These are phyloP conservation scores for Candida ascalaphidarum DNA, from an alignment of 805 yeast genomes.

Conservation along the genomic window DNA sequence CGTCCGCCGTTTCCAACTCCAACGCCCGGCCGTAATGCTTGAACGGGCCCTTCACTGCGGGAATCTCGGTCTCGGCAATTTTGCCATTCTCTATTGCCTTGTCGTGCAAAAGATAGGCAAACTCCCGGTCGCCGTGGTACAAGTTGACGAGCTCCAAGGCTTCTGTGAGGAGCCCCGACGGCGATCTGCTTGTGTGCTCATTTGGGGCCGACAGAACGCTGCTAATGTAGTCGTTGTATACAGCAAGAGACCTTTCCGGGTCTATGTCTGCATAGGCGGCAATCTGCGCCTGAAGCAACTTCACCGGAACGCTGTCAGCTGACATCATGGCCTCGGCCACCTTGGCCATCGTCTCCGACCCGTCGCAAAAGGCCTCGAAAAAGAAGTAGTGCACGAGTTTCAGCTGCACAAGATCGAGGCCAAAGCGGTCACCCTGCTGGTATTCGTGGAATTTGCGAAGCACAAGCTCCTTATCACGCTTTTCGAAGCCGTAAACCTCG, in stretches of 20 bases:
- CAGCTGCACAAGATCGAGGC: conserved; percentile 32
- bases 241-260: conserved; percentile 27
- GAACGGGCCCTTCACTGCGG: conserved; percentile 32
- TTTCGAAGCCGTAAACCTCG: conserved; percentile 23
- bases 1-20: conserved; percentile 27
- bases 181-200: conserved; percentile 23
- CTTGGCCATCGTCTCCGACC: conserved; percentile 15
- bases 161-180: conserved; percentile 38
- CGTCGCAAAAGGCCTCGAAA: conserved; percentile 27
- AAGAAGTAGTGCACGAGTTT: conserved; percentile 32
- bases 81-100: conserved; percentile 32
- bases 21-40: conserved; percentile 45
- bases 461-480: conserved; percentile 17
- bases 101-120: conserved; percentile 43
- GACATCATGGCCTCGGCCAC: conserved; percentile 32
- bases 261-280: conserved; percentile 32
- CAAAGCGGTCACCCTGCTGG: conserved; percentile 27
- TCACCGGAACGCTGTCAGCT: conserved; percentile 16
- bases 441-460: conserved; percentile 31
- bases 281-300: conserved; percentile 31
- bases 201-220: conserved; percentile 22
- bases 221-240: conserved; percentile 39
- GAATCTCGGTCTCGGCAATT: conserved; percentile 33
- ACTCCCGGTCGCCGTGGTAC: conserved; percentile 41
- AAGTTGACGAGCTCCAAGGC: conserved; percentile 36